Conservation (phyloP, 495 filamentous ascomycete genomes). For the Apiosordaria backusii region DNA sequence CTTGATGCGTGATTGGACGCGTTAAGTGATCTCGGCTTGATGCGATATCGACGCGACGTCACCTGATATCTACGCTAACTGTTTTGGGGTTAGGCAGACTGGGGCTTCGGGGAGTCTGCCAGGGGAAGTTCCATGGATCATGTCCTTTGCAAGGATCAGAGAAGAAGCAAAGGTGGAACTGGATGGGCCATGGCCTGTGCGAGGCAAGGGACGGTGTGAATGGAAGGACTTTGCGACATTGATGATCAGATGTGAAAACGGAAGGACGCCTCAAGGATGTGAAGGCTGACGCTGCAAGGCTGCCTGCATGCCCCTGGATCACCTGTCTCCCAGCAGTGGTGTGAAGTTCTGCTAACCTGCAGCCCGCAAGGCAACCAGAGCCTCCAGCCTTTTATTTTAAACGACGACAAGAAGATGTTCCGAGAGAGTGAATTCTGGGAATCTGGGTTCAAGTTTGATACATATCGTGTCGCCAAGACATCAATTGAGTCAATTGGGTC, state of each 20-base stretch:
- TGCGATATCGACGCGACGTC: constrained; percentile 23
- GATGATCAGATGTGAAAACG: neutral
- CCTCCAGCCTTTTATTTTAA: neutral
- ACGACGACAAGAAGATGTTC: neutral
- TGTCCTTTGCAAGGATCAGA: constrained; percentile 1
- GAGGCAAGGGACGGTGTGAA: constrained; percentile 15
- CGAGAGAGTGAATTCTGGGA: neutral
- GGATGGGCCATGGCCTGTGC: constrained; percentile 12
- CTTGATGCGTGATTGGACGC: constrained; percentile 22
- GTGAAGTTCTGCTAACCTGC: constrained; percentile 24
- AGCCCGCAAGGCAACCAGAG: constrained; percentile 12
- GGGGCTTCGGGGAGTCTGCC: constrained; percentile 6
- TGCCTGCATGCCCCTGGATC: constrained; percentile 17
- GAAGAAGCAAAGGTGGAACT: constrained; percentile 25
- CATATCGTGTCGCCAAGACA: neutral
- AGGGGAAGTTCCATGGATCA: constrained; percentile 13
- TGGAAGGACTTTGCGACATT: neutral
- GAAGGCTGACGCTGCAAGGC: constrained; percentile 26
- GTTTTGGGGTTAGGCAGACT: constrained; percentile 11
- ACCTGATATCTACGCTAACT: constrained; percentile 24
- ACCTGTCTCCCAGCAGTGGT: neutral
- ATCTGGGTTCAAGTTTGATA: neutral
- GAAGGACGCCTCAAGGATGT: too few relatives aligned
- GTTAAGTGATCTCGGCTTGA: constrained; percentile 21
- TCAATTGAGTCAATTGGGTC: constrained; percentile 15